Conservation (phyloP, 495 filamentous ascomycete genomes). For the Talaromyces proteolyticus region DNA sequence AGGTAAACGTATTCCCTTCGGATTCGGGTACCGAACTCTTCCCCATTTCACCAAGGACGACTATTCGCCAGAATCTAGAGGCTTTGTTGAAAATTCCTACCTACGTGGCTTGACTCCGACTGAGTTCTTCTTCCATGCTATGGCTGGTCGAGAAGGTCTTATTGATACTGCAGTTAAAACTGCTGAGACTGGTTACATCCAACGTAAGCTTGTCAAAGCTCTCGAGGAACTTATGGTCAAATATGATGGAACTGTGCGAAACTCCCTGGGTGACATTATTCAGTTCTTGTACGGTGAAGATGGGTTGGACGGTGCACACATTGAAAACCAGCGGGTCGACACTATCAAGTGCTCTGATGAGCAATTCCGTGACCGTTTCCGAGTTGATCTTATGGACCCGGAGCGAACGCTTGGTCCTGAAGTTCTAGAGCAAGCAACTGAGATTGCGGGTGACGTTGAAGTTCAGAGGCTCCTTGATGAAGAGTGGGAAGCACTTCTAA, state of each 20-base stretch:
- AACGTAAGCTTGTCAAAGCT: constrained; percentile 95
- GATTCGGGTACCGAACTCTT: constrained; percentile 96
- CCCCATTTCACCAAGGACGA: constrained; percentile 99
- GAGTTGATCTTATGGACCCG: constrained; percentile 92
- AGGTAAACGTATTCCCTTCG: constrained; percentile 98
- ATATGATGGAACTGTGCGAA: constrained; percentile 96
- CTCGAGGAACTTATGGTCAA: constrained; percentile 96
- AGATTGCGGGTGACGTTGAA: constrained; percentile 78
- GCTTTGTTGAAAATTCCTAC: constrained; percentile 99
- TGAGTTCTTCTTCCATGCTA: constrained; percentile 99
- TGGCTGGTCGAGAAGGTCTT: constrained; percentile 99
- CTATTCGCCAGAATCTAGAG: constrained; percentile 92
- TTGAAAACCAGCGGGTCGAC: constrained; percentile 88
- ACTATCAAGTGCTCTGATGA: constrained; percentile 68
- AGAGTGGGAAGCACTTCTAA: constrained; percentile 74
- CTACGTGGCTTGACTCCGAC: constrained; percentile 90
- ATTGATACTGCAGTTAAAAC: constrained; percentile 99
- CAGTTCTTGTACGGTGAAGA: constrained; percentile 99
- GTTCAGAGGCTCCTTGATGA: constrained; percentile 81
- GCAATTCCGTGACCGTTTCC: constrained; percentile 72
- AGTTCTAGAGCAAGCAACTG: constrained; percentile 76
- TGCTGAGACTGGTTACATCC: constrained; percentile 97
- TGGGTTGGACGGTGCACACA: constrained; percentile 82
- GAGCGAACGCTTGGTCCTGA: constrained; percentile 56
- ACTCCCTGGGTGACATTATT: constrained; percentile 93